Percentiles rank a stretch among this genome's conserved stretches.
These are phyloP conservation scores for Grifola frondosa DNA, from an alignment of 1,284 basidiomycete species.

Conservation along the genomic window DNA sequence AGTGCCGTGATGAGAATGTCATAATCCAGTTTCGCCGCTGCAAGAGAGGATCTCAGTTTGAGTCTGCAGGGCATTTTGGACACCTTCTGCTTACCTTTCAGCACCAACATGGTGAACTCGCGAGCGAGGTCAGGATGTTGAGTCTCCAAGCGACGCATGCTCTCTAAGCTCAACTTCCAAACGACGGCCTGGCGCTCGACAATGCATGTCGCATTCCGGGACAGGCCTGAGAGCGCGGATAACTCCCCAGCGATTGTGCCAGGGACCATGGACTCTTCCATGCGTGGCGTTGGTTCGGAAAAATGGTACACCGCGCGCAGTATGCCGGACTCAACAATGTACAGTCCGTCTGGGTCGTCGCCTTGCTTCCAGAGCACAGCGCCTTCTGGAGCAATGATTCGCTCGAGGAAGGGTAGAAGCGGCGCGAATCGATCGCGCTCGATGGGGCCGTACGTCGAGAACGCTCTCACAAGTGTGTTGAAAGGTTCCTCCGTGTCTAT, in stretches of 20 bases:
- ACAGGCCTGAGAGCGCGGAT: slow-evolving; percentile 72
- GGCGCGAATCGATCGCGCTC: slow-evolving; percentile 49
- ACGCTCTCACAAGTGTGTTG: slow-evolving; percentile 72
- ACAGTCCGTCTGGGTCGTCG: slow-evolving; percentile 78
- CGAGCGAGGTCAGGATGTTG: slow-evolving; percentile 68
- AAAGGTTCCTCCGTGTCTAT: slow-evolving; percentile 48
- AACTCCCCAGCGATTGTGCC: slow-evolving; percentile 90
- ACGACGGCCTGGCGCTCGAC: slow-evolving; percentile 77
- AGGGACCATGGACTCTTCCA: slow-evolving; percentile 90
- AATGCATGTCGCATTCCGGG: slow-evolving; percentile 82
- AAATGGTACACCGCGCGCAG: slow-evolving; percentile 81
- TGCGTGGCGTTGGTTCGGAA: slow-evolving; percentile 59
- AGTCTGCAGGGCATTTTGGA: background rate
- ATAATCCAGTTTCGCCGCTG: slow-evolving; percentile 78
- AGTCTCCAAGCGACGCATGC: slow-evolving; percentile 58
- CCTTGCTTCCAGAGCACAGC: slow-evolving; percentile 76
- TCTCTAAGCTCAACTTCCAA: slow-evolving; percentile 72
- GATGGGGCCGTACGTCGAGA: slow-evolving; percentile 64
- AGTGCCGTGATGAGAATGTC: slow-evolving; percentile 73
- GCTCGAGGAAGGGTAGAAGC: slow-evolving; percentile 75
- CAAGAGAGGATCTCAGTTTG: slow-evolving; percentile 3
- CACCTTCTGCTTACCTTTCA: slow-evolving; percentile 64
- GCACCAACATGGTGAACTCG: slow-evolving; percentile 68
- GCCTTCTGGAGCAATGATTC: slow-evolving; percentile 56
- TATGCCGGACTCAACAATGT: slow-evolving; percentile 83